Conservation (phyloP, 805 yeast species). For the Metahyphopichia silvanorum region DNA sequence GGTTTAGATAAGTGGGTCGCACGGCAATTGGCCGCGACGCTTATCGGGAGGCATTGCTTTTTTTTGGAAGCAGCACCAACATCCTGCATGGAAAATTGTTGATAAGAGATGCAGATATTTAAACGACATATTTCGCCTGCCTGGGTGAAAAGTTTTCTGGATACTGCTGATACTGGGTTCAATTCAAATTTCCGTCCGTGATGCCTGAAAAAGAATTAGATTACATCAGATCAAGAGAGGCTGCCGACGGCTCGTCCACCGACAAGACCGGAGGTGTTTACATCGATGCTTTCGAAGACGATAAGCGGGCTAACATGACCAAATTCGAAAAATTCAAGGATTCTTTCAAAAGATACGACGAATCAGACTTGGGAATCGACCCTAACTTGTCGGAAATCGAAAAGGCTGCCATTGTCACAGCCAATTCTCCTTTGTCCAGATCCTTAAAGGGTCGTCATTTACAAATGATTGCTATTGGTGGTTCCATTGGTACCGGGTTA, state of each 20-base stretch:
- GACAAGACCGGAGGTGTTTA: conserved; percentile 39
- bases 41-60: too few relatives aligned
- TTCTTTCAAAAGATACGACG: conserved; percentile 30
- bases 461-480: conserved; percentile 81
- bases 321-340: conserved; percentile 22
- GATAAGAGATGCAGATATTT: too few relatives aligned
- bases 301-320: conserved; percentile 7
- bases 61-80: too few relatives aligned
- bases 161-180: too few relatives aligned
- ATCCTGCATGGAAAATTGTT: too few relatives aligned
- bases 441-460: conserved; percentile 62
- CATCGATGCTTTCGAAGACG: conserved; percentile 27
- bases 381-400: conserved; percentile 23
- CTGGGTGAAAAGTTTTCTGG: too few relatives aligned
- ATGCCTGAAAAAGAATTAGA: conserved; percentile 43
- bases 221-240: conserved; percentile 36
- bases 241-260: conserved; percentile 26
- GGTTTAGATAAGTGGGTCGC: too few relatives aligned
- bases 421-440: conserved; percentile 49
- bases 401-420: conserved; percentile 38
- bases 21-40: too few relatives aligned
- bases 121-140: too few relatives aligned
- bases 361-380: conserved; percentile 39
- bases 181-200: background rate
- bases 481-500: conserved; percentile 81